Base-by-base conservation (phyloP, 805 yeast species). In the Cyberlindnera sargentensis region DNA sequence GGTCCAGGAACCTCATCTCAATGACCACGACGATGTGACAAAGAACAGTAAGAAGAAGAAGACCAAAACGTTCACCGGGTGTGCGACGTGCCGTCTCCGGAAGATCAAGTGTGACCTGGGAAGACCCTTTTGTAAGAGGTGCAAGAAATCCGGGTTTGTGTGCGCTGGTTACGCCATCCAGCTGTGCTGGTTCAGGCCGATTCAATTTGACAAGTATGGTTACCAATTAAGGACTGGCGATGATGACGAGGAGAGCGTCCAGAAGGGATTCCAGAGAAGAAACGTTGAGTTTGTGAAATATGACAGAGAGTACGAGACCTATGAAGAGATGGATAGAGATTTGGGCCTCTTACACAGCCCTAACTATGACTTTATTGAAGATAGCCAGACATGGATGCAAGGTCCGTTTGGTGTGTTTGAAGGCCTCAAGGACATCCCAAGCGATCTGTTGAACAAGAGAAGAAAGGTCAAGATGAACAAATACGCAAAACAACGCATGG, bases 341-440 rank as follows among this genome's bases (percentile, higher is more conserved):
- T 65, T 85, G 39, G 72, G 75, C 2, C 57, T 67, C 4, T 62
- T 87, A 24, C 82, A 83, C 47, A 53, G 68, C 8, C 71, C 75
- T 30, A 72, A 73, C 31, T 61, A 68, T 20, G 63, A 68, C 3
- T 55, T 63, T 29, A 65, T 73, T 8, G 60, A 57, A 1, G 58
- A 66, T 26, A 68, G 66, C 3, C 67, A 69, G 34, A 81, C 87
- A 0, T 70, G 74, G 63, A 55, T 73, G 4, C 62, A 73, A 36
- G 95, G 95, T 1, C 95, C 93, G 10, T 89, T 87, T 67, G 95
- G 95, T 1, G 93, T 86, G 1, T 86, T 88, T 53, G 72, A 72
- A 50, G 82, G 82, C 0, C 42, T 57, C 15, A 43, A 5, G 6
- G 38, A 49, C 4, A 35, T 57, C 2, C 56, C 61, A 7, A 46